These are phyloP conservation scores for Scedosporium apiospermum DNA, from an alignment of 2,329 filamentous ascomycete genomes.

Conservation along the genomic window DNA sequence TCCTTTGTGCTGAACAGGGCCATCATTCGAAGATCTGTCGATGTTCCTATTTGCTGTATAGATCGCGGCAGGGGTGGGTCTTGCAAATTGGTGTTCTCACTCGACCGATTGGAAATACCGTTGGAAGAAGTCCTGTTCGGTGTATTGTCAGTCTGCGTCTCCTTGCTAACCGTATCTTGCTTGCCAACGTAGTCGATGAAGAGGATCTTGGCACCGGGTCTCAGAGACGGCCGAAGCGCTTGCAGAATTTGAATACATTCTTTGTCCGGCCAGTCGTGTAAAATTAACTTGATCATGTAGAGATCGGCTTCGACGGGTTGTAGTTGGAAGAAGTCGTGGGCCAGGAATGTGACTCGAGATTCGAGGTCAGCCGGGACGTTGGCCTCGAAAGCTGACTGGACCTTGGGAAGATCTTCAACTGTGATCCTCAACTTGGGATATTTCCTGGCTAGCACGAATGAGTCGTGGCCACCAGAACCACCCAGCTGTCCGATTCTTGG, in stretches of 20 bases:
- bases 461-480: constrained; percentile 50
- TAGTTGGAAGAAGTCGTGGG: constrained; percentile 49
- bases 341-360: constrained; percentile 30
- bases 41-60: constrained; percentile 36
- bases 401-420: constrained; percentile 42
- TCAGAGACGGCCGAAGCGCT: constrained; percentile 43
- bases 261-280: constrained; percentile 52
- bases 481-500: constrained; percentile 49
- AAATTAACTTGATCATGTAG: constrained; percentile 51
- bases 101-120: constrained; percentile 7
- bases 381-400: constrained; percentile 35
- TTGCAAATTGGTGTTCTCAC: constrained; percentile 34
- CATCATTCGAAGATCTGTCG: constrained; percentile 45
- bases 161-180: constrained; percentile 25
- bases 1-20: constrained; percentile 42
- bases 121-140: constrained; percentile 28
- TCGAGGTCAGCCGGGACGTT: constrained; percentile 19
- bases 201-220: constrained; percentile 41
- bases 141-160: constrained; percentile 22
- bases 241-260: constrained; percentile 39
- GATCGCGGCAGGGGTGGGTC: constrained; percentile 18
- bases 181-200: constrained; percentile 36
- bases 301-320: constrained; percentile 47
- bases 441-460: constrained; percentile 39
- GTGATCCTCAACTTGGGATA: constrained; percentile 43